Percentiles rank a stretch among this genome's conserved stretches.
These are phyloP conservation scores for Alternaria arbusti DNA, from an alignment of 2,329 filamentous ascomycete species.

Conservation along the genomic window DNA sequence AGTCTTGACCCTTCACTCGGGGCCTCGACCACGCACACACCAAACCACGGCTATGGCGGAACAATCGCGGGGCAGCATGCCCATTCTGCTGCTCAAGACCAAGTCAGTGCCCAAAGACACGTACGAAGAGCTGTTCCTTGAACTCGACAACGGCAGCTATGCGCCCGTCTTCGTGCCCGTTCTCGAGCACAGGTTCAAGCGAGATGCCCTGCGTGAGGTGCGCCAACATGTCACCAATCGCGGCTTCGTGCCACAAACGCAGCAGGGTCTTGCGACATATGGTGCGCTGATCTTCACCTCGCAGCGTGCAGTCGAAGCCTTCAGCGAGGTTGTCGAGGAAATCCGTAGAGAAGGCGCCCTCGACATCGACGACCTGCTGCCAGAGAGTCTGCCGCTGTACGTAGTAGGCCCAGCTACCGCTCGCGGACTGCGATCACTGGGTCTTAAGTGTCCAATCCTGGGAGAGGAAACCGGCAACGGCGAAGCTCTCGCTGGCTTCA, in stretches of 20 bases:
- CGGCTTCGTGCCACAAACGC: conserved; percentile 42
- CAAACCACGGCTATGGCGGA: conserved; percentile 31
- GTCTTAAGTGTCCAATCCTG: conserved; percentile 65
- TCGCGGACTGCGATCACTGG: conserved; percentile 68
- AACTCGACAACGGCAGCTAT: conserved; percentile 57
- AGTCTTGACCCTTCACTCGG: conserved; percentile 1
- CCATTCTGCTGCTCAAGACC: conserved; percentile 79
- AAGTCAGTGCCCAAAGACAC: conserved; percentile 73
- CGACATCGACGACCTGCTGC: conserved; percentile 46
- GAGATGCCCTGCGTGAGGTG: conserved; percentile 63
- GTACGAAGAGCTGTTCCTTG: conserved; percentile 72
- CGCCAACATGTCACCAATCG: conserved; percentile 57
- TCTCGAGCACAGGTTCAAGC: conserved; percentile 72
- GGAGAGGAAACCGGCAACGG: conserved; percentile 87
- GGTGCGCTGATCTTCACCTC: conserved; percentile 86
- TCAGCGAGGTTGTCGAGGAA: conserved; percentile 67
- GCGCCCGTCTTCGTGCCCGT: conserved; percentile 77
- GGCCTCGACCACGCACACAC: conserved; percentile 12
- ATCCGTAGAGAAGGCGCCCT: conserved; percentile 49
- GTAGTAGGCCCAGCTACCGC: conserved; percentile 83
- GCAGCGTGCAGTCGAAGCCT: conserved; percentile 82
- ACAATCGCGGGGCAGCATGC: conserved; percentile 42
- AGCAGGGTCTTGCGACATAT: conserved; percentile 54
- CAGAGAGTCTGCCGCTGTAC: conserved; percentile 68
- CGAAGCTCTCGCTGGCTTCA: conserved; percentile 77